These are phyloP conservation scores for Acacia pycnantha DNA, from an alignment of 331 rosid genomes.

Conservation along the genomic window DNA sequence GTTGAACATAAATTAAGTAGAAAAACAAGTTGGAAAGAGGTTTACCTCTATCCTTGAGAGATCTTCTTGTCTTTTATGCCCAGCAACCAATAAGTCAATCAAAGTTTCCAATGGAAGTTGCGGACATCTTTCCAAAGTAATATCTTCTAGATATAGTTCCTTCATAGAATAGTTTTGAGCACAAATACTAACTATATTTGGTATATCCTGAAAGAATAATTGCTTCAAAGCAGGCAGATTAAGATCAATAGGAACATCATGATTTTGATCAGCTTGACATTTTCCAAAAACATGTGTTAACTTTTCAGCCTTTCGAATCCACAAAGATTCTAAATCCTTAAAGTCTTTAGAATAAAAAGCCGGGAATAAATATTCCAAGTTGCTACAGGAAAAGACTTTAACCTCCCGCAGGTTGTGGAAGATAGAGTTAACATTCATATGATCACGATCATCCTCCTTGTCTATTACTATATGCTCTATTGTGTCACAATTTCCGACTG, in stretches of 20 bases:
- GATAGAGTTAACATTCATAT: background rate
- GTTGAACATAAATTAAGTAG: too few species aligned
- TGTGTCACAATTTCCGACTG: fast-evolving
- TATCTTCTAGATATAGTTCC: background rate
- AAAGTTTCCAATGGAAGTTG: too few species aligned
- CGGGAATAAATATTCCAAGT: too few species aligned
- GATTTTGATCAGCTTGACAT: background rate
- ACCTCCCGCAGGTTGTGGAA: background rate
- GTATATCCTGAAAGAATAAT: background rate
- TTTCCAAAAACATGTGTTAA: background rate
- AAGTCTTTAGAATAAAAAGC: too few species aligned
- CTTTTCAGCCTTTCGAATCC: background rate
- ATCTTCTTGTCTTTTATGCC: too few species aligned
- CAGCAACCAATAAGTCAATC: too few species aligned
- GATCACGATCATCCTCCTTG: background rate
- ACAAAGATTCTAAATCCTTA: too few species aligned
- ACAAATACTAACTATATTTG: background rate
- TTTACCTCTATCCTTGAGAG: too few species aligned
- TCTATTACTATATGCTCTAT: background rate
- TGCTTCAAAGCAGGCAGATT: fast-evolving
- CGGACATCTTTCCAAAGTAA: background rate
- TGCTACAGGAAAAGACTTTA: too few species aligned
- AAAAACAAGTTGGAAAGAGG: too few species aligned
- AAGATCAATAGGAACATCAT: background rate
- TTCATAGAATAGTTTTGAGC: background rate